phyloP scores from a whole-genome alignment of 2,329 filamentous ascomycete genomes.

The Fusarium verticillioides region DNA sequence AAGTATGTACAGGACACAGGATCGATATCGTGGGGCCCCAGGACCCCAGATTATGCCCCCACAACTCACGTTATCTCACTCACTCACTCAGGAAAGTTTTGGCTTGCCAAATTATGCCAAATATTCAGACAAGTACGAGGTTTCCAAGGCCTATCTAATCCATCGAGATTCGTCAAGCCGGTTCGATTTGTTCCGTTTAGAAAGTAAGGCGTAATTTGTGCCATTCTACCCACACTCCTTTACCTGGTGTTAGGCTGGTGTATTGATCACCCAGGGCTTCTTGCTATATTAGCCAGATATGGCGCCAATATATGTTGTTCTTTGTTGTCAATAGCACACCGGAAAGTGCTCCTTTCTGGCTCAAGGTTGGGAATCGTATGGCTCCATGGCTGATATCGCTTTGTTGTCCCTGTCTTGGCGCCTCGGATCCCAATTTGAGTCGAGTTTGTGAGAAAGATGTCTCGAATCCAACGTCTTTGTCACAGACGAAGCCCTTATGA shows the following conservation, averaged over 20 bases:
- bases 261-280: neutral
- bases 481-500: neutral
- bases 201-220: neutral
- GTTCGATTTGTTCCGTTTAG: neutral
- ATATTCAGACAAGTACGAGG: neutral
- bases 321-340: slow-evolving; percentile 9
- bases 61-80: slow-evolving; percentile 32
- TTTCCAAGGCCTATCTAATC: neutral
- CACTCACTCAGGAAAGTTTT: neutral
- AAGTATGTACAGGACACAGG: neutral
- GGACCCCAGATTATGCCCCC: slow-evolving; percentile 24
- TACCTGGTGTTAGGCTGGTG: neutral
- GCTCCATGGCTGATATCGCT: neutral
- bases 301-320: neutral
- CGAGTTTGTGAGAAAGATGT: neutral
- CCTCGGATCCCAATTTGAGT: neutral
- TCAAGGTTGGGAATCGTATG: neutral
- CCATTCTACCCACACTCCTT: neutral
- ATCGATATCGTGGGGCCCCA: slow-evolving; percentile 45
- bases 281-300: neutral
- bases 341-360: no score
- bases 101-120: neutral
- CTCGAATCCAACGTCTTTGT: neutral
- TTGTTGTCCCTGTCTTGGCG: slow-evolving; percentile 7
- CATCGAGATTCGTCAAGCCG: neutral